These are phyloP conservation scores for Colletotrichum sojae DNA, from an alignment of 2,329 filamentous ascomycete species.

Conservation along the genomic window DNA sequence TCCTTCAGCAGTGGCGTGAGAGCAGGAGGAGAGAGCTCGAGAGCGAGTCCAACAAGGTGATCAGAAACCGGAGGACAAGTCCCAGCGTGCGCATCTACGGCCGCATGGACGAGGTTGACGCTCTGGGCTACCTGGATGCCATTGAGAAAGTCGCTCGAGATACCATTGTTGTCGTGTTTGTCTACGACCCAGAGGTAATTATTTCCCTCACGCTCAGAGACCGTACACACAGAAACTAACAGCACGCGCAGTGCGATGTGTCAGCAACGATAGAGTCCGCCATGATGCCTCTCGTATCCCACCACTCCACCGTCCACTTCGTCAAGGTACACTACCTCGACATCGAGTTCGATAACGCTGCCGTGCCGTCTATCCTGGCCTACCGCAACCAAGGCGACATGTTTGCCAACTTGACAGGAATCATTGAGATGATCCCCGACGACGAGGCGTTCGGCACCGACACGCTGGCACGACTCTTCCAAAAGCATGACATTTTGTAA, in stretches of 20 bases:
- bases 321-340: slow-evolving; percentile 92
- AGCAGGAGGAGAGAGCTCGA: slow-evolving; percentile 84
- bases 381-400: slow-evolving; percentile 91
- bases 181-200: slow-evolving; percentile 88
- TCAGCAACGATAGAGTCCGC: slow-evolving; percentile 85
- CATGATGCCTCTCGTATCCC: slow-evolving; percentile 79
- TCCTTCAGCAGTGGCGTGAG: slow-evolving; percentile 89
- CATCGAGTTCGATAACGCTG: slow-evolving; percentile 92
- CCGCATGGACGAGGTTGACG: slow-evolving; percentile 86
- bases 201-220: slow-evolving; percentile 2
- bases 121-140: slow-evolving; percentile 92
- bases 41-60: slow-evolving; percentile 67
- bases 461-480: slow-evolving; percentile 66
- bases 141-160: slow-evolving; percentile 90
- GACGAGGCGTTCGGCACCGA: slow-evolving; percentile 71
- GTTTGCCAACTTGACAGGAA: slow-evolving; percentile 89
- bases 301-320: slow-evolving; percentile 82
- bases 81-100: slow-evolving; percentile 86
- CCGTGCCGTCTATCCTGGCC: slow-evolving; percentile 88
- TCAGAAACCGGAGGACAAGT: slow-evolving; percentile 78
- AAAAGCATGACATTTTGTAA: slow-evolving; percentile 67
- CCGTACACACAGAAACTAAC: slow-evolving; percentile 41
- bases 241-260: slow-evolving; percentile 76
- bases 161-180: slow-evolving; percentile 91
- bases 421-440: slow-evolving; percentile 87